Base-by-base conservation (phyloP, 371 early-diverging fungal species). In the Syncephalis fuscata region DNA sequence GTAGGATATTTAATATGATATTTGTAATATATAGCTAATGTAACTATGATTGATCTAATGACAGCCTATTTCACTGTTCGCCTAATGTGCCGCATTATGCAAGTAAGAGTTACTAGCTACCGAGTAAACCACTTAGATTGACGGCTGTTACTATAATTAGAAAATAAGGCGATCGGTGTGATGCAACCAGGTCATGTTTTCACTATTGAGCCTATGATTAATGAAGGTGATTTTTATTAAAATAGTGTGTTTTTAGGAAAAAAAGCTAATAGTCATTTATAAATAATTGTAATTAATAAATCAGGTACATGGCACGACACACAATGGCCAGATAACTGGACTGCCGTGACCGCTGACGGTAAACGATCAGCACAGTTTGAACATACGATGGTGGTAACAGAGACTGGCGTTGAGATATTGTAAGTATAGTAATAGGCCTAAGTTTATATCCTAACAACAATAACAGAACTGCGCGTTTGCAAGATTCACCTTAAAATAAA, bases 281-380 rank as follows among this genome's bases (percentile, higher is more conserved):
- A 16, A 7, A 56, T 44, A 46, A 66, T 44, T 69, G 68, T 66
- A 68, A 27, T 24, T 19, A 40, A 27, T 45, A 16, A 59, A 23
- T 42, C 25, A 61, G 48, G 70, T 21, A 50, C 62, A 7, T 88
- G 70, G 70, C 59, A 60, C 25, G 85, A 85, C 51, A 65, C 67
- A 55, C 76, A 70, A 39, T 88, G 93, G 92, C 80, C 83, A 15
- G 93, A 95, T 60, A 62, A 73, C 47, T 92, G 92, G 92, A 92
- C 92, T 8, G 82, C 82, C 0, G 84, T 80, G 9, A 96, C 97
- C 5, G 62, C 54, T 40, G 97, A 96, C 59, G 96, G 96, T 37
- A 90, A 90, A 61, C 73, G 92, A 38, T 89, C 90, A 19, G 97
- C 98, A 0, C 98, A 98, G 71, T 99, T 99, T 69, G 99, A 99